These are phyloP conservation scores for Arabidopsis arenosa DNA, from an alignment of 345 rosid genomes.

Conservation along the genomic window DNA sequence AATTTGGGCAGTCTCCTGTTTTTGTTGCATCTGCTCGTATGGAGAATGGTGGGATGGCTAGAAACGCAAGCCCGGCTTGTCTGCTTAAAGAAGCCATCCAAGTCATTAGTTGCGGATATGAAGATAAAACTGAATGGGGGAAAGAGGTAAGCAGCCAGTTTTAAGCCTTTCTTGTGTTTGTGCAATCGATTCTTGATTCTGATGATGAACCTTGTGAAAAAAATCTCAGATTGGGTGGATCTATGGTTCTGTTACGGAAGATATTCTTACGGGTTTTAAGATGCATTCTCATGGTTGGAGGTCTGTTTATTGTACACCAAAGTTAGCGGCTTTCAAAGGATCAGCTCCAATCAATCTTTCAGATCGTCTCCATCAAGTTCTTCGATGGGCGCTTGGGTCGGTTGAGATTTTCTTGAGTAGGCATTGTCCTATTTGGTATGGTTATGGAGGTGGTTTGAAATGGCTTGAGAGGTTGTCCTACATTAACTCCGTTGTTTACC, in stretches of 20 bases:
- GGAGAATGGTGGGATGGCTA: conserved; percentile 86
- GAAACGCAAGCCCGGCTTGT: conserved; percentile 74
- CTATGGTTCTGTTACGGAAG: conserved; percentile 95
- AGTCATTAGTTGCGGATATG: conserved; percentile 98
- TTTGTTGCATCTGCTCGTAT: conserved; percentile 75
- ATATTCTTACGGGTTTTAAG: conserved; percentile 95
- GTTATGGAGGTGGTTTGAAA: conserved; percentile 97
- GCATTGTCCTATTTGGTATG: conserved; percentile 99
- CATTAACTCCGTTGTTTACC: conserved; percentile 94
- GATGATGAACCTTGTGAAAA: conserved; percentile 6
- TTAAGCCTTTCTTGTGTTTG: not conserved
- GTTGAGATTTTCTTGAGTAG: conserved; percentile 97
- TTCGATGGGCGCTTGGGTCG: conserved; percentile 98
- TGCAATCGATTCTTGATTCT: conserved; percentile 21
- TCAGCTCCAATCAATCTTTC: conserved; percentile 97
- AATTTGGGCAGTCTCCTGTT: conserved; percentile 96
- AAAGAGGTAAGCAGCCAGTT: conserved; percentile 71
- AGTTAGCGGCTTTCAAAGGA: conserved; percentile 88
- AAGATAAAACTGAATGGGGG: conserved; percentile 99
- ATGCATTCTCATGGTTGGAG: conserved; percentile 99
- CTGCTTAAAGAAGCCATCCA: conserved; percentile 95
- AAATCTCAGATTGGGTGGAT: conserved; percentile 89
- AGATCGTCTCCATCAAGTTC: conserved; percentile 96
- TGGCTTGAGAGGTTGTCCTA: conserved; percentile 95
- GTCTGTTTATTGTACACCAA: conserved; percentile 95